Evolutionary conservation across 2,329 filamentous ascomycete genomes (phyloP).

Genomic region (Cladosporium colombiae): DNA sequence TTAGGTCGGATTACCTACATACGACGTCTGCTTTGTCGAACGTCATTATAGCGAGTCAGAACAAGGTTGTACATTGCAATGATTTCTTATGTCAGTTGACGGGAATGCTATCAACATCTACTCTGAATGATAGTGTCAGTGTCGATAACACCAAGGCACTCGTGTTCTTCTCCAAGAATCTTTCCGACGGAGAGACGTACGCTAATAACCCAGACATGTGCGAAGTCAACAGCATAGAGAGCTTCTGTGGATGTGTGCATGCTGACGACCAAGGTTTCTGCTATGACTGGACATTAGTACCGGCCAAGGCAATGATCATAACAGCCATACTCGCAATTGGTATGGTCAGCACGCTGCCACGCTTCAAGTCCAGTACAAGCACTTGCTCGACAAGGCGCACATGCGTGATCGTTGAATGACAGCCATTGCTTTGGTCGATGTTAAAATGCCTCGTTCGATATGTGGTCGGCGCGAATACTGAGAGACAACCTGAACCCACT

Average conservation of each 20-base stretch:
- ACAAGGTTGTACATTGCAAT: background rate
- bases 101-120: background rate
- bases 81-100: background rate
- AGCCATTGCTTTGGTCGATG: background rate
- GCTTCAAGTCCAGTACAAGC: background rate
- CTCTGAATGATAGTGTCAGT: background rate
- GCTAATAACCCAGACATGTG: background rate
- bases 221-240: background rate
- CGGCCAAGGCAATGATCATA: background rate
- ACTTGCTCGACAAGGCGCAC: background rate
- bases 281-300: background rate
- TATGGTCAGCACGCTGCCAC: background rate
- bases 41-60: background rate
- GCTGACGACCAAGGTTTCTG: background rate
- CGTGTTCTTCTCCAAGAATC: background rate
- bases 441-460: background rate
- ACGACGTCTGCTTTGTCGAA: background rate
- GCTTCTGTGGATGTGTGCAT: background rate
- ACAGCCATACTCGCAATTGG: background rate
- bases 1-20: background rate
- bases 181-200: background rate
- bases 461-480: background rate
- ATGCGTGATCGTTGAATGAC: background rate
- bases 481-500: background rate
- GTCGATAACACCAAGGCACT: background rate